Base-by-base conservation (phyloP, 225 moss, liverwort and hornwort genomes). In the Antitrichia curtipendula region DNA sequence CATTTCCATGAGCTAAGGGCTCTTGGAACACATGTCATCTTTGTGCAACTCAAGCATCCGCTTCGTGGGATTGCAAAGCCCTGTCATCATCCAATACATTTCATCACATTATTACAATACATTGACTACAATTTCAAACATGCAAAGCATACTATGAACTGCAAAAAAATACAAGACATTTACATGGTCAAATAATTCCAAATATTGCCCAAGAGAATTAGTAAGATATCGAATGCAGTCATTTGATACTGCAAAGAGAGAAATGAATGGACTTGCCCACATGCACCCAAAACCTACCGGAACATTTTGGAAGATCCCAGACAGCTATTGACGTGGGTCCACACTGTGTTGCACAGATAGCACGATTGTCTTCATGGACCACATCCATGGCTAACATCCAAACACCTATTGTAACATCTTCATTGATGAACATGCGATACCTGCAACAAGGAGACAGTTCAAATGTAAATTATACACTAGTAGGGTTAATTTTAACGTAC, bases 351-450 rank as follows among this genome's bases (percentile, higher is more conserved):
- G 94, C 95, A 93, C 98, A 98, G 61, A 98, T 95, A 53, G 45
- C 45, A 56, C 95, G 96, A 86, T 98, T 95, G 84, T 98, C 98
- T 91, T 98, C 98, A 87, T 98, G 96, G 36, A 92, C 87, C 84
- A 96, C 98, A 90, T 98, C 97, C 90, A 98, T 93, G 40, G 96
- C 96, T 85, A 98, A 86, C 98, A 98, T 98, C 98, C 98, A 98
- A 52, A 94, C 95, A 63, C 98, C 98, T 84, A 98, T 94, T 27
- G 98, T 98, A 21, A 98, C 98, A 89, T 98, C 98, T 89, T 98
- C 98, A 80, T 98, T 98, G 87, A 96, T 97, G 75, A 98, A 98
- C 97, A 96, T 95, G 88, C 97, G 95, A 88, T 96, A 92, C 90
- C 97, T 96, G 94, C 87, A 86, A 90, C 49, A 87, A 83, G 28